phyloP scores from a whole-genome alignment of 2,329 filamentous ascomycete genomes.

The Hypocrella siamensis region DNA sequence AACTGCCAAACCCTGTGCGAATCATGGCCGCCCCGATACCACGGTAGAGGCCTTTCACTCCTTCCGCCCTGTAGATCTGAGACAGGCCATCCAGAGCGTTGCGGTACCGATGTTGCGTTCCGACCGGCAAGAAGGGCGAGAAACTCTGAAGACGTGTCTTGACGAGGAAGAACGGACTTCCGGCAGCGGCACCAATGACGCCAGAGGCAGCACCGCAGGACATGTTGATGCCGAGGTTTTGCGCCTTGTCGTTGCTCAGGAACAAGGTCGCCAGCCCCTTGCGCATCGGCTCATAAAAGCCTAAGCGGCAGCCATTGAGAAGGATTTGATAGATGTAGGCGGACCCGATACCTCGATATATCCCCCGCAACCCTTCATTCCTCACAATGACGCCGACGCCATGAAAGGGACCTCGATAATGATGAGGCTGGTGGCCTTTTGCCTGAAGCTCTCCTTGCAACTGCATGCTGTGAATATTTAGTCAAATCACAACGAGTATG shows the following conservation, averaged over 20 bases:
- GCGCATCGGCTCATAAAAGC: constrained; percentile 95
- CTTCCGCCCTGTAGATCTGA: constrained; percentile 66
- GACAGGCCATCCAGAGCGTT: constrained; percentile 71
- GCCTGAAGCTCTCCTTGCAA: constrained; percentile 87
- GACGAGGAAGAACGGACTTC: constrained; percentile 93
- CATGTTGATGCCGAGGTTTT: constrained; percentile 85
- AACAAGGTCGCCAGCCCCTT: constrained; percentile 51
- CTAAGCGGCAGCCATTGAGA: constrained; percentile 88
- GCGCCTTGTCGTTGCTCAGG: constrained; percentile 56
- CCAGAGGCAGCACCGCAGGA: constrained; percentile 81
- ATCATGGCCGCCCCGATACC: constrained; percentile 92
- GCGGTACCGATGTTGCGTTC: constrained; percentile 88
- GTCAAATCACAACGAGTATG: background rate
- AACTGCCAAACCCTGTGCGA: constrained; percentile 86
- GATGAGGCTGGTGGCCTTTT: constrained; percentile 68
- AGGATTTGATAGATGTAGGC: constrained; percentile 95
- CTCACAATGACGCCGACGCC: constrained; percentile 78
- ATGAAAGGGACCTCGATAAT: constrained; percentile 85
- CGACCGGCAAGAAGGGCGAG: constrained; percentile 82
- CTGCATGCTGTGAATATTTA: constrained; percentile 53
- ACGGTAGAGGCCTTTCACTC: constrained; percentile 68
- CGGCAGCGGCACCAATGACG: constrained; percentile 79
- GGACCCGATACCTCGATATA: constrained; percentile 79
- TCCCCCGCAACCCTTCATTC: constrained; percentile 74
- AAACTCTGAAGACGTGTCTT: constrained; percentile 93